Conservation (phyloP, 2,329 filamentous ascomycete species). For the Calycina herbarum region DNA sequence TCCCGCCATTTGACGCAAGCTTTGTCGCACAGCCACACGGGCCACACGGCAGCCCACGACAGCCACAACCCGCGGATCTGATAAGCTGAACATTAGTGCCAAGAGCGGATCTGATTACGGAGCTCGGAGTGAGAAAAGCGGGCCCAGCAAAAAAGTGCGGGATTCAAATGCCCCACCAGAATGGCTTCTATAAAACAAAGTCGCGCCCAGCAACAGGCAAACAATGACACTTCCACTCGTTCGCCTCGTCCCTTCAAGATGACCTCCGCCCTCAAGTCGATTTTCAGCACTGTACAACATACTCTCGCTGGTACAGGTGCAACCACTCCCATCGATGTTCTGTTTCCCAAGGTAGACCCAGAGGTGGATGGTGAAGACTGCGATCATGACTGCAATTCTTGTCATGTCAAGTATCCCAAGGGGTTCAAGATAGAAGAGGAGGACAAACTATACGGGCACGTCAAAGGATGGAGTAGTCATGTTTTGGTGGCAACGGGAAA, state of each 20-base stretch:
- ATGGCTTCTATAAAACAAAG: constrained; percentile 13
- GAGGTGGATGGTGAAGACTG: constrained; percentile 85
- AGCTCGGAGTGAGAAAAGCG: constrained; percentile 5
- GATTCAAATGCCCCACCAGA: constrained; percentile 17
- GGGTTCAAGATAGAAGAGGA: constrained; percentile 71
- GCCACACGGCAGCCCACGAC: neutral
- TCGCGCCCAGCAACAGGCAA: neutral
- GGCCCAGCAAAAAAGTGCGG: neutral
- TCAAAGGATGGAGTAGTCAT: constrained; percentile 88
- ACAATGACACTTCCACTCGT: neutral
- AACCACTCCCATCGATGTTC: constrained; percentile 30
- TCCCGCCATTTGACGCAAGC: neutral
- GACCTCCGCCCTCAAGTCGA: constrained; percentile 32
- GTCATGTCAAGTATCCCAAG: constrained; percentile 74
- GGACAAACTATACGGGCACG: constrained; percentile 79
- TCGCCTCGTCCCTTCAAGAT: constrained; percentile 19
- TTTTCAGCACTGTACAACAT: constrained; percentile 31
- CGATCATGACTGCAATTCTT: constrained; percentile 80
- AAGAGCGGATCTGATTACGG: constrained; percentile 21
- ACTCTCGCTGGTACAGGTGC: constrained; percentile 31
- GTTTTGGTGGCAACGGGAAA: constrained; percentile 93
- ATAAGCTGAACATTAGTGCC: constrained; percentile 9
- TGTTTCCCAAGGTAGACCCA: constrained; percentile 78
- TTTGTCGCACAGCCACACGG: neutral
- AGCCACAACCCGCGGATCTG: constrained; percentile 1